These are phyloP conservation scores for Debaryomyces sp. DNA, from an alignment of 1,139 yeast genomes.

Conservation along the genomic window DNA sequence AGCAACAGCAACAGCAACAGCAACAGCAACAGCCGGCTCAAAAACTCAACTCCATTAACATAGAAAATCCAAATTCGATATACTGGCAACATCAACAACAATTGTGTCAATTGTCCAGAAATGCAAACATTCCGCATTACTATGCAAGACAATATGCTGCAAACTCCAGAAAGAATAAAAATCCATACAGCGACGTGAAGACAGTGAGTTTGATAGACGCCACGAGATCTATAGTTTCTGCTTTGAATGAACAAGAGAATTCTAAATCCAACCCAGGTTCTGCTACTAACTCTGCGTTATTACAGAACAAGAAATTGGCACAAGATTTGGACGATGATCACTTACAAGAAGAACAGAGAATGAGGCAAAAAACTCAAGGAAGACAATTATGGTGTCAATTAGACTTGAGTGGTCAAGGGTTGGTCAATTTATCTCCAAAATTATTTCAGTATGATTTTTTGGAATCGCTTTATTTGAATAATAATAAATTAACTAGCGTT, in stretches of 20 bases:
- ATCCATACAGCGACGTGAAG: conserved; percentile 47
- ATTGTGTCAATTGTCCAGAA: conserved; percentile 76
- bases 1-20: conserved; percentile 23
- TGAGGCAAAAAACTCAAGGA: conserved; percentile 68
- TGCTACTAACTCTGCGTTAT: conserved; percentile 42
- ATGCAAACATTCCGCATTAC: conserved; percentile 74
- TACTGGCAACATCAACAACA: conserved; percentile 91
- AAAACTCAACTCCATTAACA: conserved; percentile 35
- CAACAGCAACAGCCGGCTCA: conserved; percentile 27
- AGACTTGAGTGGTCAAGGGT: conserved; percentile 89
- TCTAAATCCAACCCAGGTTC: conserved; percentile 26
- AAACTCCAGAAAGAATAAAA: conserved; percentile 61
- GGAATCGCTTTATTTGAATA: conserved; percentile 84
- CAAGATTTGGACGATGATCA: conserved; percentile 70
- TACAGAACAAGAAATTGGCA: conserved; percentile 64
- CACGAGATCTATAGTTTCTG: conserved; percentile 52
- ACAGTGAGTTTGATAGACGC: conserved; percentile 55
- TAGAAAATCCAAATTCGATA: conserved; percentile 53
- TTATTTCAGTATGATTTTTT: conserved; percentile 82
- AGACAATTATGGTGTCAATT: conserved; percentile 92
- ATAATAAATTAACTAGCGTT: conserved; percentile 70
- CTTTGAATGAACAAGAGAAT: conserved; percentile 46
- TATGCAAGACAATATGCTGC: conserved; percentile 94
- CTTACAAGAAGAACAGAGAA: conserved; percentile 74
- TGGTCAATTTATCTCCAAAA: conserved; percentile 68